Percentiles rank a stretch among this genome's conserved stretches.
phyloP scores from a whole-genome alignment of 164 flowering plant genomes.

The Umbellularia californica region DNA sequence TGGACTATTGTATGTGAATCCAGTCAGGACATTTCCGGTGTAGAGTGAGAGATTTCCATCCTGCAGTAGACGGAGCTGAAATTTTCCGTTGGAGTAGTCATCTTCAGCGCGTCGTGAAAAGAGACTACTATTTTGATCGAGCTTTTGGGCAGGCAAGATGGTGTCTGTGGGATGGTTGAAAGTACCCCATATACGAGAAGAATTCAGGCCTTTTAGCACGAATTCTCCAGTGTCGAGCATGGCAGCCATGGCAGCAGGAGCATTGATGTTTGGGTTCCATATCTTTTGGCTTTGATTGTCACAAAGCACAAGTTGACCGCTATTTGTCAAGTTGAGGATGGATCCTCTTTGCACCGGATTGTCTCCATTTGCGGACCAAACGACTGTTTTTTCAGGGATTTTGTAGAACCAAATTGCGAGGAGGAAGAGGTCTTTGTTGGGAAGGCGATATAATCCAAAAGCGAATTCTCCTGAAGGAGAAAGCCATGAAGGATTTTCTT shows the following conservation, averaged over 20 bases:
- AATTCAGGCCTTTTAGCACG: constrained; percentile 14
- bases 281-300: constrained; percentile 15
- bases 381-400: constrained; percentile 27
- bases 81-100: constrained; percentile 20
- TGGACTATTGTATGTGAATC: too few species aligned
- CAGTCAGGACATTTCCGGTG: not conserved
- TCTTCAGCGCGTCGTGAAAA: constrained; percentile 13
- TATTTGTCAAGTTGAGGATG: constrained; percentile 17
- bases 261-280: constrained; percentile 5
- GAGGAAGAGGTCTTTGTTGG: not conserved
- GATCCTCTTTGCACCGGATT: constrained; percentile 25
- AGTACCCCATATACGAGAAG: constrained; percentile 23
- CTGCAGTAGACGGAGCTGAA: constrained; percentile 2
- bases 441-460: not conserved
- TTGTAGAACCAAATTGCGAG: constrained; percentile 37
- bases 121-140: constrained; percentile 7
- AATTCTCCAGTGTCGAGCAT: constrained; percentile 47
- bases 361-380: constrained; percentile 32
- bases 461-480: not conserved
- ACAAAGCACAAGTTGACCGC: constrained; percentile 19
- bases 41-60: constrained; percentile 35
- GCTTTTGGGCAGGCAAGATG: constrained; percentile 28
- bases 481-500: not conserved
- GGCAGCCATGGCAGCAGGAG: constrained; percentile 24
- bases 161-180: constrained; percentile 39